Conservation (phyloP, 148 eudicot species). For the Vaccinium darrowii region DNA sequence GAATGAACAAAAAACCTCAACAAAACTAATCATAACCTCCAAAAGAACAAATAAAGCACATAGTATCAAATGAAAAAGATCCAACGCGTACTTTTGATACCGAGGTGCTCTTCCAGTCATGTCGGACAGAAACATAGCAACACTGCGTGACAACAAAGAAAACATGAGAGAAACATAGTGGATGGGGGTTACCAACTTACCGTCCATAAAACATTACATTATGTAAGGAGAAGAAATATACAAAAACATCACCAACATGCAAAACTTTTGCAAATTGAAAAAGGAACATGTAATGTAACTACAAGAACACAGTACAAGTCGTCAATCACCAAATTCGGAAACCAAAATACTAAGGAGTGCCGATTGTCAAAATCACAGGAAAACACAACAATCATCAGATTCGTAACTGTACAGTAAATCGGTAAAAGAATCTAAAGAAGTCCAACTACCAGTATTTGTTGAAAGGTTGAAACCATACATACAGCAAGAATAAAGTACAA, state of each 20-base stretch:
- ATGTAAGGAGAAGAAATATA: background rate
- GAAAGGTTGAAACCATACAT: background rate
- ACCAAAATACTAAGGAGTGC: background rate
- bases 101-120: conserved; percentile 87
- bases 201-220: background rate
- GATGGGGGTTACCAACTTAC: background rate
- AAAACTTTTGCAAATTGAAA: background rate
- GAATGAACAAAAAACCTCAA: conserved; percentile 6
- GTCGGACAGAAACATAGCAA: conserved; percentile 73
- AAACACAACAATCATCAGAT: background rate
- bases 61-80: background rate
- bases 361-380: background rate
- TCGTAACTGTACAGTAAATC: background rate
- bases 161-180: conserved; percentile 3
- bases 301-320: background rate
- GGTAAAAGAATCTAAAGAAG: background rate
- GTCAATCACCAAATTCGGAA: background rate
- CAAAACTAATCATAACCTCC: background rate
- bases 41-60: background rate
- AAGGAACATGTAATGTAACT: background rate
- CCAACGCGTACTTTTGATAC: conserved; percentile 69
- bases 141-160: conserved; percentile 53
- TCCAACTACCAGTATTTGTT: background rate
- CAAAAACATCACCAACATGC: background rate
- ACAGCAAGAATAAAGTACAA: background rate